phyloP scores from a whole-genome alignment of 768 basidiomycete genomes.

The Lactarius hengduanensis region DNA sequence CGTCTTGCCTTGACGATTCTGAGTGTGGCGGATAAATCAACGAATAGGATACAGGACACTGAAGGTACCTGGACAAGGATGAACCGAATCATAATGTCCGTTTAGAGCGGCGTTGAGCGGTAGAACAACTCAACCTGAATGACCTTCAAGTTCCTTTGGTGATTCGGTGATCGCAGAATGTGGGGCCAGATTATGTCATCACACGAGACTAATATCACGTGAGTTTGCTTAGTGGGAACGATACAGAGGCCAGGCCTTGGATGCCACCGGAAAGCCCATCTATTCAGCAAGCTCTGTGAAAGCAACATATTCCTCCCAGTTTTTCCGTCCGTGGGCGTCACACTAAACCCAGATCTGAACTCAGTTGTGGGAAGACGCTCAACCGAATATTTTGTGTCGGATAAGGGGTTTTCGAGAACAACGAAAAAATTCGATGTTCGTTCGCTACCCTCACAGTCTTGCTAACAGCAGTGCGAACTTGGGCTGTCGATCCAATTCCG shows the following conservation, averaged over 20 bases:
- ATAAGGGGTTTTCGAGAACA: not conserved
- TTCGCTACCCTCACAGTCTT: too few relatives aligned
- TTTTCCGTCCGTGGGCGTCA: too few relatives aligned
- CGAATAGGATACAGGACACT: not conserved
- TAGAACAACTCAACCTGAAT: not conserved
- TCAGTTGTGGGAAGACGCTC: not conserved
- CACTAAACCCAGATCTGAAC: not conserved
- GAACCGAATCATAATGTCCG: conserved; percentile 81
- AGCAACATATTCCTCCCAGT: too few relatives aligned
- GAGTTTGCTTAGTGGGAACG: too few relatives aligned
- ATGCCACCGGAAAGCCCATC: too few relatives aligned
- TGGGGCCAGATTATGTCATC: not conserved
- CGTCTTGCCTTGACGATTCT: conserved; percentile 99
- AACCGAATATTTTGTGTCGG: not conserved
- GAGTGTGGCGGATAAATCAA: conserved; percentile 12
- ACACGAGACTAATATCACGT: not conserved
- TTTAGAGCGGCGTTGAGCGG: not conserved
- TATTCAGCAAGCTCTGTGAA: too few relatives aligned
- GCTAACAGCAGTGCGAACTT: too few relatives aligned
- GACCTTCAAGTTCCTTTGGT: not conserved
- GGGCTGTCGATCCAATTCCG: too few relatives aligned
- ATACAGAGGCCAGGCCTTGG: too few relatives aligned
- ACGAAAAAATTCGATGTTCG: not conserved
- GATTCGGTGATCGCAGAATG: too few relatives aligned
- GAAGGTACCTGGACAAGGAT: conserved; percentile 86